phyloP scores from a whole-genome alignment of 768 basidiomycete species.

The Russula griseocarnosa region DNA sequence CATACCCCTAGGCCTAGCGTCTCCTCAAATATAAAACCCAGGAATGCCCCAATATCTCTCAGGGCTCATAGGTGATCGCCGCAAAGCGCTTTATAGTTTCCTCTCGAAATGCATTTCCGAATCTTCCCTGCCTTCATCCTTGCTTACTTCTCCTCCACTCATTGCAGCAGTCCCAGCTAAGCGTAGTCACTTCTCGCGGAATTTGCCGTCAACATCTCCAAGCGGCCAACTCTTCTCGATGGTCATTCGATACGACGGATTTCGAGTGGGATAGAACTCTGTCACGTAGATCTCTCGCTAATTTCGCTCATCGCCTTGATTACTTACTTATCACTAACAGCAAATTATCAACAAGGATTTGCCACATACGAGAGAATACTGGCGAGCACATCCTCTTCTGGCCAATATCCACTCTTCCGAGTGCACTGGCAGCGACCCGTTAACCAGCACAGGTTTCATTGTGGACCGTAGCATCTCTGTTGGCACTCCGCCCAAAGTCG shows the following conservation, averaged over 20 bases:
- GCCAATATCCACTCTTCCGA: not conserved
- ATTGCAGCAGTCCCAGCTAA: not conserved
- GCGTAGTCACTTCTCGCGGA: not conserved
- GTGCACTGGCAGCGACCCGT: not conserved
- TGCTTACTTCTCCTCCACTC: conserved; percentile 7
- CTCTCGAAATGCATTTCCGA: conserved; percentile 4
- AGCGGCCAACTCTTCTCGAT: not conserved
- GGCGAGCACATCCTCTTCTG: not conserved
- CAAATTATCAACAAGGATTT: conserved; percentile 21
- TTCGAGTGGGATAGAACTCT: not conserved
- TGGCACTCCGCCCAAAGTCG: conserved; percentile 11
- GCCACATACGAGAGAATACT: not conserved
- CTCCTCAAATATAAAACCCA: not conserved
- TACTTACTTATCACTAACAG: conserved; percentile 5
- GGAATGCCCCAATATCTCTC: too few species aligned
- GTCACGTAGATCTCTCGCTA: not conserved
- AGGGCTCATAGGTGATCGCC: not conserved
- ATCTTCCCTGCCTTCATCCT: conserved; percentile 5
- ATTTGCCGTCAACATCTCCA: conserved; percentile 3
- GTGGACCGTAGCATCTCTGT: not conserved
- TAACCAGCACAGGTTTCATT: not conserved
- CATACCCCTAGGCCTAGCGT: too few species aligned
- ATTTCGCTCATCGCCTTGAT: not conserved
- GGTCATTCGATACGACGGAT: conserved; percentile 4
- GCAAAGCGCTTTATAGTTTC: not conserved